Evolutionary conservation across 768 basidiomycete genomes (phyloP).

Genomic region (Cystofilobasidium bisporidii): DNA sequence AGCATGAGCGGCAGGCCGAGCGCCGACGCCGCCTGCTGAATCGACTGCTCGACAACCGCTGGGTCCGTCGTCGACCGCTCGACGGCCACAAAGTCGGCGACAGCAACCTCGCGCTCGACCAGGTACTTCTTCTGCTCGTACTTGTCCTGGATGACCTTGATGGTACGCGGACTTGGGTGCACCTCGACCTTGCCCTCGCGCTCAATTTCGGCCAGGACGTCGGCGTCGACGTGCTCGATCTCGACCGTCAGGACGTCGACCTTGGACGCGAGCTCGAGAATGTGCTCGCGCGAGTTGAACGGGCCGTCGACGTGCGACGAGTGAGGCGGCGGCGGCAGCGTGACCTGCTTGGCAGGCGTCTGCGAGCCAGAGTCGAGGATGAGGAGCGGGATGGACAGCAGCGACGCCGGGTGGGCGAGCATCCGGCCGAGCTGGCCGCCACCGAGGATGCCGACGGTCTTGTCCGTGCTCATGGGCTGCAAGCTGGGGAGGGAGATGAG

Average conservation of each 20-base stretch:
- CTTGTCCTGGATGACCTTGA: constrained; percentile 74
- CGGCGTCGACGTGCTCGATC: constrained; percentile 88
- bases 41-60: constrained; percentile 47
- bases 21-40: constrained; percentile 38
- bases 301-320: constrained; percentile 70
- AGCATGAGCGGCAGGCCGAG: constrained; percentile 89
- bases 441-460: constrained; percentile 44
- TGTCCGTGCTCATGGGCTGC: constrained; percentile 21
- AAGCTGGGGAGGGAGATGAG: neutral
- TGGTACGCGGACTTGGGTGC: constrained; percentile 71
- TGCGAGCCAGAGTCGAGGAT: constrained; percentile 74
- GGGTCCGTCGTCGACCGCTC: constrained; percentile 40
- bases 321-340: constrained; percentile 48
- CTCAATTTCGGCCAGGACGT: constrained; percentile 50
- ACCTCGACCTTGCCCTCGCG: constrained; percentile 45
- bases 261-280: constrained; percentile 63
- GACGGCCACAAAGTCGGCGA: constrained; percentile 55
- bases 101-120: constrained; percentile 46
- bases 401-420: constrained; percentile 80
- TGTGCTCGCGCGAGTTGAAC: constrained; percentile 68
- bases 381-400: constrained; percentile 70
- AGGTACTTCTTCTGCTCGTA: constrained; percentile 58
- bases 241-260: constrained; percentile 88
- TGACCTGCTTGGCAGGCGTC: constrained; percentile 80
- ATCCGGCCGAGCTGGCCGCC: constrained; percentile 97